Percentiles rank a stretch among this genome's conserved stretches.
phyloP scores from a whole-genome alignment of 2,329 filamentous ascomycete species.

The Fusarium sp. region DNA sequence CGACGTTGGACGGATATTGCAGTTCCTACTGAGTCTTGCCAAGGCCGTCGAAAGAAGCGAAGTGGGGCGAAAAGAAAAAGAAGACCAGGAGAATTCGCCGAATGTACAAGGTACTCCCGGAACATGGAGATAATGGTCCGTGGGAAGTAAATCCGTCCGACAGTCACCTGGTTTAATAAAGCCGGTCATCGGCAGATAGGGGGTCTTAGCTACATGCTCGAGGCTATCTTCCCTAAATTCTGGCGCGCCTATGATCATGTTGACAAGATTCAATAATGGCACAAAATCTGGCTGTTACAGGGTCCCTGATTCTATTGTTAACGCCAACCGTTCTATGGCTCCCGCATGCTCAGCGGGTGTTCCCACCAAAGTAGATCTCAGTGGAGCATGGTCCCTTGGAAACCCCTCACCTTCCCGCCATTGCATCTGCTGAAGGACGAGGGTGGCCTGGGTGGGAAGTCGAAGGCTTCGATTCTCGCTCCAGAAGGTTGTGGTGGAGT shows the following conservation, averaged over 20 bases:
- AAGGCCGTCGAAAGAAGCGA: constrained; percentile 25
- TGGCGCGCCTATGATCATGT: constrained; percentile 27
- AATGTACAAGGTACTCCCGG: constrained; percentile 27
- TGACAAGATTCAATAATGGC: neutral
- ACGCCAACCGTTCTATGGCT: constrained; percentile 47
- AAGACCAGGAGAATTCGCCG: constrained; percentile 38
- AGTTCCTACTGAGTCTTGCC: constrained; percentile 23
- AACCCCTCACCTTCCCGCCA: constrained; percentile 49
- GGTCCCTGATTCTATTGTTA: constrained; percentile 39
- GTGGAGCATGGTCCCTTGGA: constrained; percentile 46
- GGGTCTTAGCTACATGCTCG: constrained; percentile 16
- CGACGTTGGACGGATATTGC: constrained; percentile 17
- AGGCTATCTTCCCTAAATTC: constrained; percentile 29
- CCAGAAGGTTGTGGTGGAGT: constrained; percentile 49
- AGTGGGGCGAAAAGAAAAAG: constrained; percentile 25
- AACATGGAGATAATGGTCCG: constrained; percentile 31
- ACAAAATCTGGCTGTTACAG: constrained; percentile 29
- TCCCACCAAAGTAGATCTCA: constrained; percentile 47
- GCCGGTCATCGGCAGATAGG: constrained; percentile 26
- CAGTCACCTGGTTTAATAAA: constrained; percentile 28
- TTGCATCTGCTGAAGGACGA: constrained; percentile 46
- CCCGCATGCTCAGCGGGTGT: constrained; percentile 46
- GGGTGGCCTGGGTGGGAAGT: constrained; percentile 43
- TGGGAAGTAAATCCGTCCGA: constrained; percentile 28
- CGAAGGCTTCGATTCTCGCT: constrained; percentile 49